Evolutionary conservation across 2,329 filamentous ascomycete species (phyloP).

Genomic region (Sporothrix globosa): DNA sequence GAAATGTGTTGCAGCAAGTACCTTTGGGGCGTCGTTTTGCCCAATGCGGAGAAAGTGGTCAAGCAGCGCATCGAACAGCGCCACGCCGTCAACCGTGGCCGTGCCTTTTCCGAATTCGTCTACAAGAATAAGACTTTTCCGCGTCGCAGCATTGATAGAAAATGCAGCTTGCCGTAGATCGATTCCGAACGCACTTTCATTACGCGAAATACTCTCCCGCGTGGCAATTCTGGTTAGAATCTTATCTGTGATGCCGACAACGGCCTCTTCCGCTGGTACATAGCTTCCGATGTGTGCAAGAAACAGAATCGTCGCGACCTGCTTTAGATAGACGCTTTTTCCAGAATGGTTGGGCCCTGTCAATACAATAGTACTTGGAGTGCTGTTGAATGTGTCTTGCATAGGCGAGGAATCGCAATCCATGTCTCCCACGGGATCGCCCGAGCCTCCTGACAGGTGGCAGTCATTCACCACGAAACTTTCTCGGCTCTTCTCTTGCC

Average conservation of each 20-base stretch:
- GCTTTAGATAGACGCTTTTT: conserved; percentile 94
- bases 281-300: conserved; percentile 92
- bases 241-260: conserved; percentile 86
- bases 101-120: conserved; percentile 85
- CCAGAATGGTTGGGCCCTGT: conserved; percentile 97
- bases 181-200: conserved; percentile 68
- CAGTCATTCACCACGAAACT: conserved; percentile 85
- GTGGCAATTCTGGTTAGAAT: conserved; percentile 86
- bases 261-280: conserved; percentile 77
- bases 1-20: conserved; percentile 65
- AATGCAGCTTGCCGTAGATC: conserved; percentile 87
- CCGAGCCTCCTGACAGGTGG: conserved; percentile 64
- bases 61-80: conserved; percentile 61
- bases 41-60: conserved; percentile 57
- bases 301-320: conserved; percentile 87
- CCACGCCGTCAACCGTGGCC: conserved; percentile 60
- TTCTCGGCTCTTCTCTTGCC: conserved; percentile 82
- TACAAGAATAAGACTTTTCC: conserved; percentile 78
- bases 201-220: conserved; percentile 61
- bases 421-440: conserved; percentile 37
- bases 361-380: conserved; percentile 73
- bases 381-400: conserved; percentile 25
- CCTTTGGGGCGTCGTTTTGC: conserved; percentile 53
- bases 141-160: conserved; percentile 72
- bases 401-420: not conserved